phyloP scores from a whole-genome alignment of 169 alveolate species.

The Cyclospora cayetanensis region DNA sequence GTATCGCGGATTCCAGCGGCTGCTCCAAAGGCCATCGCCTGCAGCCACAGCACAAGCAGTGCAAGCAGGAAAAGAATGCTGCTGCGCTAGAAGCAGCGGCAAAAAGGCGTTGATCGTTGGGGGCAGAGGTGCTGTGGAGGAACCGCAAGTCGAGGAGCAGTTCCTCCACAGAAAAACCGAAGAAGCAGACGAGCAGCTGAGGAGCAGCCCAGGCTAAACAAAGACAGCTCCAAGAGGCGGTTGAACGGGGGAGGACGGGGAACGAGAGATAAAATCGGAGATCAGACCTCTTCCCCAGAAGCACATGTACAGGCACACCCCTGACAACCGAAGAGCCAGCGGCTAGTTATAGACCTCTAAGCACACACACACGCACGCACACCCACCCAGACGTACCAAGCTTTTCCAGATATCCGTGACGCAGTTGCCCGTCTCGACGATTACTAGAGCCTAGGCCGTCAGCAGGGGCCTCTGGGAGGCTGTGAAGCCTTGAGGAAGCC shows the following conservation, averaged over 20 bases:
- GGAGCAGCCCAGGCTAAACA: no score
- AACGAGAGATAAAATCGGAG: no score
- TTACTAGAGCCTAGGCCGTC: not conserved
- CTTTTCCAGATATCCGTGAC: not conserved
- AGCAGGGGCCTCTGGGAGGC: not conserved
- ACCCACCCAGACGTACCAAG: not conserved
- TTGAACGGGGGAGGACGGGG: no score
- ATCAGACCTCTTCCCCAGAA: not conserved
- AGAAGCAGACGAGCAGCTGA: not conserved
- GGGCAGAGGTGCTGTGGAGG: no score
- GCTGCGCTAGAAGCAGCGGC: not conserved
- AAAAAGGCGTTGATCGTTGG: no score
- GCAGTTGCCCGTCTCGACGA: not conserved
- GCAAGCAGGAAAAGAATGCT: not conserved
- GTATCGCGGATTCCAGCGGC: conserved; percentile 59
- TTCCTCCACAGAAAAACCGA: not conserved
- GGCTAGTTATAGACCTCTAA: no score
- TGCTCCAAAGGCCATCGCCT: conserved; percentile 71
- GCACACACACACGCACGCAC: no score
- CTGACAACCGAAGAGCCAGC: no score
- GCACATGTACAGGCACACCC: no score
- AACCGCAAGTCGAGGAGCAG: not conserved
- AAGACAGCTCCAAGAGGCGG: no score
- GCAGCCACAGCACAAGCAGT: conserved; percentile 32
- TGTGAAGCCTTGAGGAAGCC: not conserved